Conservation (phyloP, 306 rosid species). For the Prunus mongolica region DNA sequence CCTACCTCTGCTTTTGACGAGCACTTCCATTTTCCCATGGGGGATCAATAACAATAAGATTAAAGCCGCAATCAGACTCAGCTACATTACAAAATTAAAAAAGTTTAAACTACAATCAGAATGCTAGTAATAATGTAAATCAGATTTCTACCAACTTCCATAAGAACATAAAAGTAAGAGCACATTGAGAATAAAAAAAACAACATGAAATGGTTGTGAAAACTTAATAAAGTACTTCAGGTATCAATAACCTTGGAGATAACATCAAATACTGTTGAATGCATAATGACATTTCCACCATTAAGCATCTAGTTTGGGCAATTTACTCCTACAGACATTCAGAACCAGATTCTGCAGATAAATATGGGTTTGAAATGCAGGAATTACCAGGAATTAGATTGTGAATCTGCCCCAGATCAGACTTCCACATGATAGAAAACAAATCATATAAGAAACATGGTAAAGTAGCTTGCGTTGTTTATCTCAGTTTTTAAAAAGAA, state of each 20-base stretch:
- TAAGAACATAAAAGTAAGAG: not conserved
- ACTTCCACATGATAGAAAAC: constrained; percentile 68
- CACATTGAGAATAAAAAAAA: not conserved
- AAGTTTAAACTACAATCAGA: not conserved
- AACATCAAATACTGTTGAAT: not conserved
- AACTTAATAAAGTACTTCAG: not conserved
- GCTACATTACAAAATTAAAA: constrained; percentile 31
- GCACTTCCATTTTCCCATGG: constrained; percentile 99
- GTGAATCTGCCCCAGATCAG: constrained; percentile 89
- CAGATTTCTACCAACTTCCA: not conserved
- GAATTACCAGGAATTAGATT: constrained; percentile 89
- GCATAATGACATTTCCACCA: not conserved
- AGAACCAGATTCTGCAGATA: constrained; percentile 2
- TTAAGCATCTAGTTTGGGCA: not conserved
- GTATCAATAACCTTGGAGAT: not conserved
- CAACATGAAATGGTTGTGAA: not conserved
- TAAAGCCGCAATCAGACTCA: constrained; percentile 60
- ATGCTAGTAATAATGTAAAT: not conserved
- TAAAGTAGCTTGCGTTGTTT: not conserved
- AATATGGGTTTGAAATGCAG: constrained; percentile 20
- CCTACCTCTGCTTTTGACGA: constrained; percentile 66
- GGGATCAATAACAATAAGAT: constrained; percentile 78
- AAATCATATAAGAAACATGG: constrained; percentile 42
- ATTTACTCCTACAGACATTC: not conserved
- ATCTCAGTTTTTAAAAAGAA: not conserved